phyloP scores from a whole-genome alignment of 2,329 filamentous ascomycete genomes.

The Corniculantispora saksenae region DNA sequence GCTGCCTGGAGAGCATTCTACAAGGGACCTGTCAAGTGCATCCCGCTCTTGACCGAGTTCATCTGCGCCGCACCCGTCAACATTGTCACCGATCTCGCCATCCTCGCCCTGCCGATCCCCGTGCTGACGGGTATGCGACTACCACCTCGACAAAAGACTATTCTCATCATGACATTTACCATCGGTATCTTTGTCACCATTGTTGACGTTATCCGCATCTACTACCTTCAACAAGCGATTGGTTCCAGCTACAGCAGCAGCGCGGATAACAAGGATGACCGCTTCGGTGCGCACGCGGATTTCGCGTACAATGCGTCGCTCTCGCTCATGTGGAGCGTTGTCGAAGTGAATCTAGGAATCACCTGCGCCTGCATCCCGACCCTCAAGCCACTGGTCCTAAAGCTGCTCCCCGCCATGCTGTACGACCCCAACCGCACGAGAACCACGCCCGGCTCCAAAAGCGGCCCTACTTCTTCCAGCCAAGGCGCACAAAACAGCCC shows the following conservation, averaged over 20 bases:
- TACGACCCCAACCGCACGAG: slow-evolving; percentile 51
- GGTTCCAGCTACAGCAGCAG: slow-evolving; percentile 40
- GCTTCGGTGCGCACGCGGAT: slow-evolving; percentile 54
- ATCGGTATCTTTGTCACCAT: slow-evolving; percentile 85
- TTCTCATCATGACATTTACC: slow-evolving; percentile 81
- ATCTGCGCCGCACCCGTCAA: slow-evolving; percentile 84
- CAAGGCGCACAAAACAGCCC: slow-evolving; percentile 11
- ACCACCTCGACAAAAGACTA: slow-evolving; percentile 82
- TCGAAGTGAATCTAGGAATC: slow-evolving; percentile 89
- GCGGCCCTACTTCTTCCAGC: slow-evolving; percentile 22
- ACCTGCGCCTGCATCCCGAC: slow-evolving; percentile 91
- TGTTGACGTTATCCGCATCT: slow-evolving; percentile 86
- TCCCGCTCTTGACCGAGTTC: slow-evolving; percentile 62
- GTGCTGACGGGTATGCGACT: slow-evolving; percentile 84
- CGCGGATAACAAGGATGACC: slow-evolving; percentile 36
- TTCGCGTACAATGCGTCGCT: slow-evolving; percentile 76
- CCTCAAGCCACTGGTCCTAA: slow-evolving; percentile 79
- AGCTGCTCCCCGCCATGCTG: slow-evolving; percentile 58
- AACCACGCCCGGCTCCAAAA: slow-evolving; percentile 29
- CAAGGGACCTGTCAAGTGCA: slow-evolving; percentile 43
- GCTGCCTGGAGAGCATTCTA: slow-evolving; percentile 61
- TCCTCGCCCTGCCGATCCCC: slow-evolving; percentile 84
- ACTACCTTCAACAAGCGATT: slow-evolving; percentile 79
- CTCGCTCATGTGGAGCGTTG: slow-evolving; percentile 89
- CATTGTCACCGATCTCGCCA: slow-evolving; percentile 85